Conservation (phyloP, 1,139 yeast genomes). For the Pichia sp. region DNA sequence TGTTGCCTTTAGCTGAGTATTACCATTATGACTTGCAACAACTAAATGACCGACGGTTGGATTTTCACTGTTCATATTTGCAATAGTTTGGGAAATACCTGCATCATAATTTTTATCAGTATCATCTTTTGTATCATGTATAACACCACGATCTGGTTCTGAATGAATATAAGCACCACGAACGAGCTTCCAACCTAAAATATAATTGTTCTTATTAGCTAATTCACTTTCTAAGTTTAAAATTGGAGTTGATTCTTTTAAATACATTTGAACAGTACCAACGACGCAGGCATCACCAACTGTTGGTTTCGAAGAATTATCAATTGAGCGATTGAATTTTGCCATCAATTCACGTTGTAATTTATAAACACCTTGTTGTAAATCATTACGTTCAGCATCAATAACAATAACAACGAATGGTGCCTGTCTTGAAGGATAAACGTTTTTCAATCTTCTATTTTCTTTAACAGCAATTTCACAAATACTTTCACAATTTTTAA, state of each 20-base stretch:
- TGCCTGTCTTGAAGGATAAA: slow-evolving; percentile 63
- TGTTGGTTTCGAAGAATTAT: slow-evolving; percentile 7
- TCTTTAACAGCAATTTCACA: slow-evolving; percentile 52
- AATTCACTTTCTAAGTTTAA: slow-evolving; percentile 57
- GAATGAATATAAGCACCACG: slow-evolving; percentile 96
- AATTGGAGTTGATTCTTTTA: slow-evolving; percentile 61
- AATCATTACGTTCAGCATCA: slow-evolving; percentile 87
- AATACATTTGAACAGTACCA: slow-evolving; percentile 92
- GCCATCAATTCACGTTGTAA: slow-evolving; percentile 78
- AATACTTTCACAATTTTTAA: slow-evolving; percentile 56
- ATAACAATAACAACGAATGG: slow-evolving; percentile 84
- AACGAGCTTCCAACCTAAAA: slow-evolving; percentile 86
- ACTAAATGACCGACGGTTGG: slow-evolving; percentile 76
- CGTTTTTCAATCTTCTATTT: slow-evolving; percentile 40
- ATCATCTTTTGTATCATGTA: slow-evolving; percentile 68
- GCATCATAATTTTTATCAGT: slow-evolving; percentile 73
- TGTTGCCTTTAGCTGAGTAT: slow-evolving; percentile 68
- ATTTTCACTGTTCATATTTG: slow-evolving; percentile 48
- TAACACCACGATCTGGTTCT: slow-evolving; percentile 67
- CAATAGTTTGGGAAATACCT: slow-evolving; percentile 62
- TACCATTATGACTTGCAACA: slow-evolving; percentile 85
- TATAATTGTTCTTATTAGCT: slow-evolving; percentile 59
- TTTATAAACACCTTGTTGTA: slow-evolving; percentile 89
- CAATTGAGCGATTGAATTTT: slow-evolving; percentile 53
- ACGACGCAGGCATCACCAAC: slow-evolving; percentile 57